phyloP scores from a whole-genome alignment of 805 yeast genomes.

The Cyberlindnera galapagoensis region DNA sequence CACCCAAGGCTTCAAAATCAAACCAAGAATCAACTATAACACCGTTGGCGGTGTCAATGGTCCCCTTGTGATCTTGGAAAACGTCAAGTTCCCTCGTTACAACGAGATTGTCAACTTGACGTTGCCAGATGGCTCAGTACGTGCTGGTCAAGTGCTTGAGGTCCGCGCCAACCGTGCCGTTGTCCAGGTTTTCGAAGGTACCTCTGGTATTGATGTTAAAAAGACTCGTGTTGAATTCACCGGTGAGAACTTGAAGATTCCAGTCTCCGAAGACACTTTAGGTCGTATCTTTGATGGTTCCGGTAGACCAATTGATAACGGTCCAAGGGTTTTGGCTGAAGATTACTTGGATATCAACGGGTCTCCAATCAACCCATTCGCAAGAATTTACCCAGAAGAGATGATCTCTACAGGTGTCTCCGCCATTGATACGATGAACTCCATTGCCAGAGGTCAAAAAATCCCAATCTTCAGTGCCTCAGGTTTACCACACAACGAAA shows the following conservation, averaged over 20 bases:
- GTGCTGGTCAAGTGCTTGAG: slow-evolving; percentile 98
- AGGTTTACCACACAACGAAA: slow-evolving; percentile 98
- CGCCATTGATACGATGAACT: slow-evolving; percentile 98
- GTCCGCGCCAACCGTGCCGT: slow-evolving; percentile 96
- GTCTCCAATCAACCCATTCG: slow-evolving; percentile 96
- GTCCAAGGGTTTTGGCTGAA: slow-evolving; percentile 97
- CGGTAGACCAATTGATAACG: slow-evolving; percentile 96
- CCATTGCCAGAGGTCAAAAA: slow-evolving; percentile 99
- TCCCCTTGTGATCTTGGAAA: slow-evolving; percentile 86
- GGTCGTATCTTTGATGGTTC: slow-evolving; percentile 99
- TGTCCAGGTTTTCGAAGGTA: slow-evolving; percentile 99
- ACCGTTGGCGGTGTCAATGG: slow-evolving; percentile 99
- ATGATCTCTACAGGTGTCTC: slow-evolving; percentile 99
- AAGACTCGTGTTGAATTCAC: slow-evolving; percentile 97
- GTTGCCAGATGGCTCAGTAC: slow-evolving; percentile 86
- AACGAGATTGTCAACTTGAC: slow-evolving; percentile 97
- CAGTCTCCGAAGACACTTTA: slow-evolving; percentile 94
- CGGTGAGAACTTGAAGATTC: slow-evolving; percentile 86
- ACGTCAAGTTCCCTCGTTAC: slow-evolving; percentile 82
- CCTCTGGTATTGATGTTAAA: slow-evolving; percentile 97
- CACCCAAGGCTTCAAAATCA: slow-evolving; percentile 82
- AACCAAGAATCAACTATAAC: slow-evolving; percentile 88
- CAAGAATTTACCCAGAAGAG: slow-evolving; percentile 99
- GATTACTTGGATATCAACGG: slow-evolving; percentile 98
- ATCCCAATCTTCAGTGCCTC: slow-evolving; percentile 99